phyloP scores from a whole-genome alignment of 2,329 filamentous ascomycete genomes.

The Fusarium domesticum region DNA sequence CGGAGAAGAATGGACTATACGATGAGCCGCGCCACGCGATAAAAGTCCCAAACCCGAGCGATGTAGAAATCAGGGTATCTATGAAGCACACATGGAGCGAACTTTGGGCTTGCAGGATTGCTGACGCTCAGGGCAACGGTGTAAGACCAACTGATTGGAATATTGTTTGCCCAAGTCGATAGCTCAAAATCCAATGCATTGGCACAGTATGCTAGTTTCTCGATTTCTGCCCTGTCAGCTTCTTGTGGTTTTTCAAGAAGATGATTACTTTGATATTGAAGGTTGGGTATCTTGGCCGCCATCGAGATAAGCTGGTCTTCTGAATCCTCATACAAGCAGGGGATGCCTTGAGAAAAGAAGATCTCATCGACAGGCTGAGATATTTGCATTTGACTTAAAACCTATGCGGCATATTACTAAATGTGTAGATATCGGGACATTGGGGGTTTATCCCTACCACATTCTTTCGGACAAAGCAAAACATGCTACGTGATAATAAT shows the following conservation, averaged over 20 bases:
- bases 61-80: constrained; percentile 10
- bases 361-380: background rate
- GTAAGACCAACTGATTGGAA: background rate
- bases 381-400: constrained; percentile 4
- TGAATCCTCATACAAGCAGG: background rate
- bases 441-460: constrained; percentile 5
- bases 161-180: background rate
- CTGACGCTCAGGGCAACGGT: background rate
- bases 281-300: background rate
- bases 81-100: constrained; percentile 5
- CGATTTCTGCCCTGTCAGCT: background rate
- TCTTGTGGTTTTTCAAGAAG: background rate
- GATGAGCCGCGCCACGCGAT: constrained; percentile 15
- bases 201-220: background rate
- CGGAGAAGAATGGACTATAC: constrained; percentile 8
- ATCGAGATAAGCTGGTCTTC: constrained; percentile 1
- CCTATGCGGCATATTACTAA: background rate
- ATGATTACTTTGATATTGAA: background rate
- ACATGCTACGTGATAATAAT: constrained; percentile 6
- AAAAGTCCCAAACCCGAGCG: constrained; percentile 15
- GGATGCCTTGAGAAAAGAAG: background rate
- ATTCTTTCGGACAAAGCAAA: constrained; percentile 9
- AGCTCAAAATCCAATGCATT: background rate
- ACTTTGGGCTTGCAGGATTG: background rate
- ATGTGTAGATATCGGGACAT: background rate